These are phyloP conservation scores for Fusarium vanettenii DNA, from an alignment of 2,329 filamentous ascomycete species.

Conservation along the genomic window DNA sequence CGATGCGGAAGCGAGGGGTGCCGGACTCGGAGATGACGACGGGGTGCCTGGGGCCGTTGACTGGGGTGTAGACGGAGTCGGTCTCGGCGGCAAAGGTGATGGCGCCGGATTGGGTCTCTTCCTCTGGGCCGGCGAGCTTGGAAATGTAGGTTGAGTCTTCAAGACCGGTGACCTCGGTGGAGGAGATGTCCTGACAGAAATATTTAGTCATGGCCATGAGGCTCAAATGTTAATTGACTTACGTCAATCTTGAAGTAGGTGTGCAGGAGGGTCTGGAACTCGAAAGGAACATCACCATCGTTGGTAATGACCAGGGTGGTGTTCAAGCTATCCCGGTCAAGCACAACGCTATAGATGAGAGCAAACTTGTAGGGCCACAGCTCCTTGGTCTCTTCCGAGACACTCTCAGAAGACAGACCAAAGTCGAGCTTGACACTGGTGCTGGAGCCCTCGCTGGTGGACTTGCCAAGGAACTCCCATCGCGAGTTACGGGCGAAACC, in stretches of 20 bases:
- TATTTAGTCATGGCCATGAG: background rate
- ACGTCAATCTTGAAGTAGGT: constrained; percentile 88
- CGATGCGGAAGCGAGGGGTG: constrained; percentile 75
- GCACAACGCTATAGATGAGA: constrained; percentile 91
- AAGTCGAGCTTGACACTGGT: constrained; percentile 93
- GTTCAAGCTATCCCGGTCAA: constrained; percentile 78
- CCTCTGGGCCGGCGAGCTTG: constrained; percentile 79
- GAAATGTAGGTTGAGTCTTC: constrained; percentile 82
- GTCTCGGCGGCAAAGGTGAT: constrained; percentile 82
- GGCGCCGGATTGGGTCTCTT: constrained; percentile 72
- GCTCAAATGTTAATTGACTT: constrained; percentile 44
- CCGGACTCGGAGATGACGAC: constrained; percentile 72
- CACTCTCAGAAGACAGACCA: constrained; percentile 80
- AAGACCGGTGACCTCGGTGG: constrained; percentile 79
- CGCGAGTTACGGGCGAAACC: constrained; percentile 90
- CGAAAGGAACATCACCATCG: constrained; percentile 83
- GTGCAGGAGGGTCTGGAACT: constrained; percentile 92
- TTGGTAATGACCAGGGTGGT: constrained; percentile 91
- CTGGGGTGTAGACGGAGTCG: constrained; percentile 87
- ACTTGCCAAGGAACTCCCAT: constrained; percentile 96
- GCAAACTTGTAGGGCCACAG: constrained; percentile 91
- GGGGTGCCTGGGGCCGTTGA: constrained; percentile 67
- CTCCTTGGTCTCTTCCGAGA: constrained; percentile 74
- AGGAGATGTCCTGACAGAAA: constrained; percentile 77
- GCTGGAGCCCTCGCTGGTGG: constrained; percentile 65